phyloP scores from a whole-genome alignment of 1,284 basidiomycete species.

The Trametes versicolor region DNA sequence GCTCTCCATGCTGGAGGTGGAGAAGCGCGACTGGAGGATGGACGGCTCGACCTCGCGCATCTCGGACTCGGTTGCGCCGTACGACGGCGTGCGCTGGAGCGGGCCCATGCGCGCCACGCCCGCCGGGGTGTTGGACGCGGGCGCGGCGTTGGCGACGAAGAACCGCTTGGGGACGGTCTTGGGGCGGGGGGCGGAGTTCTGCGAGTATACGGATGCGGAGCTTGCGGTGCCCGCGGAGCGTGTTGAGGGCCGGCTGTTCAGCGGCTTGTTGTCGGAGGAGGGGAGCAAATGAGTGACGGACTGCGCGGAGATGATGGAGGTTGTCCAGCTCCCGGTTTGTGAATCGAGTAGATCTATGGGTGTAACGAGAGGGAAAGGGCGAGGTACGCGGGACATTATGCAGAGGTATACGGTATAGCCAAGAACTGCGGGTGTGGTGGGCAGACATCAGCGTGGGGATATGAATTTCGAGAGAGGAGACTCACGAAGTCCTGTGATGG shows the following conservation, averaged over 20 bases:
- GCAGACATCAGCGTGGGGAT: not conserved
- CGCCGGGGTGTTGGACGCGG: not conserved
- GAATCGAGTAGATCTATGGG: slow-evolving; percentile 35
- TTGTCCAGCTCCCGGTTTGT: slow-evolving; percentile 15
- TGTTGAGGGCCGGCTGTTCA: slow-evolving; percentile 14
- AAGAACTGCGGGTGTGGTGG: slow-evolving; percentile 38
- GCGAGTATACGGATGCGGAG: slow-evolving; percentile 24
- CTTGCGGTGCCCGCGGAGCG: slow-evolving; percentile 28
- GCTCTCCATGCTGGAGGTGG: slow-evolving; percentile 24
- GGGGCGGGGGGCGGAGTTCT: slow-evolving; percentile 13
- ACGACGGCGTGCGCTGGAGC: slow-evolving; percentile 16
- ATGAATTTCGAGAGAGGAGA: not conserved
- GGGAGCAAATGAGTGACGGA: slow-evolving; percentile 37
- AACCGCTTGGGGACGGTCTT: slow-evolving; percentile 31
- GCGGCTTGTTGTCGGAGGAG: not conserved
- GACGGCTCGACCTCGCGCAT: slow-evolving; percentile 5
- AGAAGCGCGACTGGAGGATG: slow-evolving; percentile 22
- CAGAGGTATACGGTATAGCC: slow-evolving; percentile 45
- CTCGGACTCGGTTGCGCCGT: slow-evolving; percentile 33
- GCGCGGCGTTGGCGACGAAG: slow-evolving; percentile 29
- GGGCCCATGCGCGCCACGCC: not conserved
- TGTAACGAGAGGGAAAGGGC: slow-evolving; percentile 36
- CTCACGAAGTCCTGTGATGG: slow-evolving; percentile 48
- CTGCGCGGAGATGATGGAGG: slow-evolving; percentile 33
- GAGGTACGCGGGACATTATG: slow-evolving; percentile 44